Conservation (phyloP, 2,329 filamentous ascomycete genomes). For the Hypoxylon sp. region DNA sequence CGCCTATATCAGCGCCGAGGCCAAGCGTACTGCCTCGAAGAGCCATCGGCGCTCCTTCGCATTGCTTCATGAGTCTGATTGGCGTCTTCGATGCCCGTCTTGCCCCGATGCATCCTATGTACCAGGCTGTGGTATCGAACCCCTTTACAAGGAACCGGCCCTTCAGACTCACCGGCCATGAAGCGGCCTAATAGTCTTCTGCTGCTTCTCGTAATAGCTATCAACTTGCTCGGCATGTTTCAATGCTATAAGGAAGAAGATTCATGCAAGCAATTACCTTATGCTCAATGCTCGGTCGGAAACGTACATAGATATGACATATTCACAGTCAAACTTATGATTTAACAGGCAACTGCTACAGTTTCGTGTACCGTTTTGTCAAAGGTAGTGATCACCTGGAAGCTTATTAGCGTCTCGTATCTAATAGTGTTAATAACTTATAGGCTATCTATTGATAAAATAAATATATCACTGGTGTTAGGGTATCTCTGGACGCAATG, state of each 20-base stretch:
- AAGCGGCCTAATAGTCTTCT: slow-evolving; percentile 58
- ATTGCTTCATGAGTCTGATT: slow-evolving; percentile 10
- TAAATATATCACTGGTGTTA: background rate
- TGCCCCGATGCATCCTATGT: slow-evolving; percentile 39
- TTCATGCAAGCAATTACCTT: slow-evolving; percentile 52
- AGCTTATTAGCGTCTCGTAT: slow-evolving; percentile 29
- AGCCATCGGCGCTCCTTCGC: slow-evolving; percentile 57
- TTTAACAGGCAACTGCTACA: slow-evolving; percentile 61
- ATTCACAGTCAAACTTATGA: slow-evolving; percentile 43
- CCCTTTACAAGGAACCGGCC: no score
- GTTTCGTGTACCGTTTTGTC: no score
- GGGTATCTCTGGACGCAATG: slow-evolving; percentile 17
- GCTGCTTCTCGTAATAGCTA: slow-evolving; percentile 52
- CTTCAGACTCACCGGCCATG: no score
- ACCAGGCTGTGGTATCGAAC: slow-evolving; percentile 45
- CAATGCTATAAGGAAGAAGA: slow-evolving; percentile 47
- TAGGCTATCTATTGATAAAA: slow-evolving; percentile 18
- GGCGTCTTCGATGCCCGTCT: slow-evolving; percentile 8
- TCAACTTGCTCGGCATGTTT: slow-evolving; percentile 57
- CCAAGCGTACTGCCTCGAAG: slow-evolving; percentile 58
- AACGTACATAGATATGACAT: background rate
- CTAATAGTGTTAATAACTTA: slow-evolving; percentile 5
- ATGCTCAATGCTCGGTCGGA: background rate
- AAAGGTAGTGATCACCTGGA: slow-evolving; percentile 54
- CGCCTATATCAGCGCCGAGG: slow-evolving; percentile 62